A percentile compares a stretch with the other conserved stretches of the same genome.
phyloP scores from a whole-genome alignment of 1,284 basidiomycete species.

The Vanrija sp. region DNA sequence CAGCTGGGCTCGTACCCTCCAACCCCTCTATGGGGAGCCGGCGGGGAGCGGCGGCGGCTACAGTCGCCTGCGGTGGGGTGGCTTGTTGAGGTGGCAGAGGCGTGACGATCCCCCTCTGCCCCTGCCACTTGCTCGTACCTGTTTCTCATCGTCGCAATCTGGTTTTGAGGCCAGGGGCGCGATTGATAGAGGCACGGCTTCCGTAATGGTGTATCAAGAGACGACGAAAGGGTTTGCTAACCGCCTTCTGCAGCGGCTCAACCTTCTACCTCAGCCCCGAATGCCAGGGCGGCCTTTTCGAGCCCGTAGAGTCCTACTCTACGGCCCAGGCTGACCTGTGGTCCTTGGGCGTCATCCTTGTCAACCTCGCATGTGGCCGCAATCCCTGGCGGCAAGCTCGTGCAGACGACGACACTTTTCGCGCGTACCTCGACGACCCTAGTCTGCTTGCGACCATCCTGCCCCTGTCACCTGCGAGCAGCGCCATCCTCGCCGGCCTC shows the following conservation, averaged over 20 bases:
- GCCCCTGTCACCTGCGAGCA: conserved; percentile 56
- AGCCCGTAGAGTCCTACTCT: conserved; percentile 60
- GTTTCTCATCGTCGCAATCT: too few species aligned
- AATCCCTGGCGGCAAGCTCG: conserved; percentile 83
- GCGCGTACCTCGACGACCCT: conserved; percentile 62
- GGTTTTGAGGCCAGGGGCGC: too few species aligned
- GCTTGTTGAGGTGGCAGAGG: too few species aligned
- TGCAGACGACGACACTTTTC: conserved; percentile 67
- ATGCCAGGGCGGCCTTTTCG: conserved; percentile 71
- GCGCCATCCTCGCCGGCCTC: conserved; percentile 58
- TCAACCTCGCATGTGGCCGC: conserved; percentile 82
- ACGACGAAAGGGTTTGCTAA: neutral
- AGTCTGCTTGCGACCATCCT: conserved; percentile 66
- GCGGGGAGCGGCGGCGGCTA: too few species aligned
- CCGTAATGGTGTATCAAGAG: too few species aligned
- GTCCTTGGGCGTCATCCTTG: conserved; percentile 87
- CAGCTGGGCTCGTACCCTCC: too few species aligned
- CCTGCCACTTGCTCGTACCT: too few species aligned
- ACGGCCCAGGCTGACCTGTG: conserved; percentile 80
- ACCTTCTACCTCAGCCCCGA: conserved; percentile 80
- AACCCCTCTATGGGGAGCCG: too few species aligned
- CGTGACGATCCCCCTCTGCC: too few species aligned
- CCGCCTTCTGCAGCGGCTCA: conserved; percentile 59
- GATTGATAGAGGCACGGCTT: too few species aligned
- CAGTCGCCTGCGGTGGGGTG: too few species aligned